Conservation (phyloP, 2,329 filamentous ascomycete species). For the Exophiala aquamarina region DNA sequence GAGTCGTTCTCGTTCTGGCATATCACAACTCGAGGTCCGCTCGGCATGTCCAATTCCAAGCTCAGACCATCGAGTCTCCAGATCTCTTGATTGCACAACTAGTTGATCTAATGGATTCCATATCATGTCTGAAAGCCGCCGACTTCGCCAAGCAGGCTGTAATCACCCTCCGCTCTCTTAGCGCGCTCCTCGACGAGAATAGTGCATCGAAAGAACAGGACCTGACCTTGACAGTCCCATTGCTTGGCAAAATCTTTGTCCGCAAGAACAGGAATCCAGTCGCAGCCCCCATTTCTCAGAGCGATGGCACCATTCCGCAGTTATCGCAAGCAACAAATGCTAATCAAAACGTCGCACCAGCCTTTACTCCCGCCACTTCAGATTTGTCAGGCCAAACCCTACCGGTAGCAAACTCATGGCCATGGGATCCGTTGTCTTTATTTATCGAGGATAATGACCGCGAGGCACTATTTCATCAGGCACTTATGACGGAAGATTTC, state of each 20-base stretch:
- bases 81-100: conserved; percentile 5
- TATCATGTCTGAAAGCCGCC: conserved; percentile 6
- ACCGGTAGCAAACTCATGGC: too few relatives aligned
- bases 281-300: too few relatives aligned
- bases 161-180: conserved; percentile 16
- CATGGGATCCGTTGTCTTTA: too few relatives aligned
- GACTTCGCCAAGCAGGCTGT: conserved; percentile 14
- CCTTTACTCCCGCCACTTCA: too few relatives aligned
- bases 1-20: conserved; percentile 15
- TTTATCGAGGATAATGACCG: too few relatives aligned
- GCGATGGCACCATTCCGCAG: too few relatives aligned
- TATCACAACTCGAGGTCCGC: conserved; percentile 10
- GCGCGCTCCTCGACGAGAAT: conserved; percentile 10
- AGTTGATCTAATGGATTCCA: conserved; percentile 16
- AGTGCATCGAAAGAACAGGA: background rate
- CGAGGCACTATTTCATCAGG: too few relatives aligned
- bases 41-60: background rate
- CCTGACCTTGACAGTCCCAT: conserved; percentile 17
- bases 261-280: background rate
- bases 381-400: too few relatives aligned
- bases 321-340: too few relatives aligned
- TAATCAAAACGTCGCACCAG: too few relatives aligned
- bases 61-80: conserved; percentile 7
- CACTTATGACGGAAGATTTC: too few relatives aligned
- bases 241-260: conserved; percentile 18